phyloP scores from a whole-genome alignment of 148 eudicot genomes.

The Rhododendron ferrugineum region DNA sequence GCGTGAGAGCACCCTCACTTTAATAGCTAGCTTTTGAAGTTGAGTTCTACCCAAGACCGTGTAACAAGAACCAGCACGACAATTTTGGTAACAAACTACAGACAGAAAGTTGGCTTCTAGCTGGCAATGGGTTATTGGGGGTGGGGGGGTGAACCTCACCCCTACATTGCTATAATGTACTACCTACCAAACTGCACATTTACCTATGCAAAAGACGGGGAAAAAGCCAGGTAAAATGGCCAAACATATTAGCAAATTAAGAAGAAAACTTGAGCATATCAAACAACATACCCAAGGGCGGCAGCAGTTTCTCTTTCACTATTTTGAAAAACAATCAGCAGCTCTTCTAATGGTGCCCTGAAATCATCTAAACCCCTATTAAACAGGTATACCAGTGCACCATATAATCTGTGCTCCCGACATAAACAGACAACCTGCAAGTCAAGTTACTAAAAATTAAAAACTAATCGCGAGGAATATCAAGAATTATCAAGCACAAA shows the following conservation, averaged over 20 bases:
- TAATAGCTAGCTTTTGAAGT: too few relatives aligned
- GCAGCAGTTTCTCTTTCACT: constrained; percentile 48
- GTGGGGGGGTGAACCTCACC: background rate
- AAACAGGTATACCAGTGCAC: constrained; percentile 84
- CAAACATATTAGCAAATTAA: constrained; percentile 2
- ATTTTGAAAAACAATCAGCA: constrained; percentile 52
- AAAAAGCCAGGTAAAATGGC: background rate
- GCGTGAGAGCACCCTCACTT: too few relatives aligned
- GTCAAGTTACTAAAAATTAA: constrained; percentile 15
- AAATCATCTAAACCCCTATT: constrained; percentile 96
- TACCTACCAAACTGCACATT: background rate
- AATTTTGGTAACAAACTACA: too few relatives aligned
- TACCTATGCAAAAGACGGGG: background rate
- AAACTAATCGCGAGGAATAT: background rate
- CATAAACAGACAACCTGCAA: constrained; percentile 81
- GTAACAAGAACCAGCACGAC: too few relatives aligned
- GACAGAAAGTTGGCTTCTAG: too few relatives aligned
- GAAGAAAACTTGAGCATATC: background rate
- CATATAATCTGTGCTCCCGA: constrained; percentile 80
- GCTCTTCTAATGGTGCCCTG: constrained; percentile 89
- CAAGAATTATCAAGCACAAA: background rate
- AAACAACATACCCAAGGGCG: constrained; percentile 62
- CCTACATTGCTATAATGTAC: background rate
- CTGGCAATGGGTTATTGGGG: too few relatives aligned
- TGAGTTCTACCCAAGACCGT: too few relatives aligned